Evolutionary conservation across 768 basidiomycete genomes (phyloP), one percentile per base, ranked within the genome.

Genomic region (Coprinellus aureogranulatus): DNA sequence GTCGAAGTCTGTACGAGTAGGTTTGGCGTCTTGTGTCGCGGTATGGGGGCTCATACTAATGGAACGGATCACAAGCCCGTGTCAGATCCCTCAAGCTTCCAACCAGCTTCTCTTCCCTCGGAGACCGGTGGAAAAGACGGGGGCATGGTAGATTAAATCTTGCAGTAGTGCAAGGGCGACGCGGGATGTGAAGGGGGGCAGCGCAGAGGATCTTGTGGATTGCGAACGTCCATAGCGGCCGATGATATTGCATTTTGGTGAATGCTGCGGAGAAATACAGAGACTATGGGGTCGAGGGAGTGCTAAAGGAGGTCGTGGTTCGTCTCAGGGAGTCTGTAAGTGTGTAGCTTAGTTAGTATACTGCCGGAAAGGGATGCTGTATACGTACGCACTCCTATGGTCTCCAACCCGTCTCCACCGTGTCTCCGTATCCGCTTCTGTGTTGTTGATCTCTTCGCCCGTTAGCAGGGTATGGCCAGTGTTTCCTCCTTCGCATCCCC

Each of bases 21-120:
- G 77, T 62, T 79, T 75, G 9, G 67, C 68, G 30, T 70, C 72
- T 60, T 62, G 59, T 45, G 41, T 44, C 6, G 58, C 56, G 2
- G 61, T 60, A n/a, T 55, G 6, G 34, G 34, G 34, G 34, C 8
- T 14, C 34, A 34, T 34, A 34, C 14, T 34, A n/a, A n/a, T n/a
- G 57, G 4, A 59, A 62, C 2, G 71, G 65, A 31, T 78, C 76
- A 45, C 80, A 75, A 59, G 79, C 79, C n/a, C 95, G 81, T 0
- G 97, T 94, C 28, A 99, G 81, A 72, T 99, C 97, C 23, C 97
- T 96, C 16, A 99, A 85, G 95, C 92, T 70, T 99, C 97, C 52
- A 98, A 83, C 97, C 97, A 99, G n/a, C 87, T 87, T 2, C 83
- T 76, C 58, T 87, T 85, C 66, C 97, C 96, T 48, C 94, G 77